Evolutionary conservation across 1,284 basidiomycete species (phyloP).

Genomic region (Boletus sp.): DNA sequence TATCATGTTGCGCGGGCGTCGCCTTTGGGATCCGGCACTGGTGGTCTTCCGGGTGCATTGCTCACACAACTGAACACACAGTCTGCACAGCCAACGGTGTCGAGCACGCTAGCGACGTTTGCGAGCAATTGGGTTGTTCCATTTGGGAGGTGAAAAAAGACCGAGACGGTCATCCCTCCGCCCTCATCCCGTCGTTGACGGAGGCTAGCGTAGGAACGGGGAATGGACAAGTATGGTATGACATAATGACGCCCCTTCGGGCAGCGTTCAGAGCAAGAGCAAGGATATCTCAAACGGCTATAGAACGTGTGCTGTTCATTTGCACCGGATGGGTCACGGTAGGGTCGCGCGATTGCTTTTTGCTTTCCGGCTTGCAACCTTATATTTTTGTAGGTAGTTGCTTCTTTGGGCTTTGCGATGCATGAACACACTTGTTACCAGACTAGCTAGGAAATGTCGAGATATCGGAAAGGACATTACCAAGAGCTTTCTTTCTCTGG

Average conservation of each 20-base stretch:
- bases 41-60: constrained; percentile 14
- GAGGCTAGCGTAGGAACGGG: constrained; percentile 20
- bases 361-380: neutral
- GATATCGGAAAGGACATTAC: neutral
- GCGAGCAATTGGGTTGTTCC: constrained; percentile 68
- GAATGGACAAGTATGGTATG: constrained; percentile 19
- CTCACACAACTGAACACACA: constrained; percentile 6
- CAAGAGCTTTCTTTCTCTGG: too few species aligned
- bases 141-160: constrained; percentile 58
- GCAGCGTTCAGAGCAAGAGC: constrained; percentile 15
- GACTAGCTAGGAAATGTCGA: neutral
- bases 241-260: constrained; percentile 22
- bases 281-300: constrained; percentile 42
- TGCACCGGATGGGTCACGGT: neutral
- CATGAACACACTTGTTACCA: neutral
- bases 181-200: neutral
- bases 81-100: constrained; percentile 26
- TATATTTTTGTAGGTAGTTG: constrained; percentile 6
- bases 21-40: constrained; percentile 42
- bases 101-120: constrained; percentile 60
- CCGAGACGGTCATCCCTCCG: constrained; percentile 27
- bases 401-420: neutral
- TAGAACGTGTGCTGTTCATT: constrained; percentile 16
- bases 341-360: constrained; percentile 2
- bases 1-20: constrained; percentile 55